A percentile compares a stretch with the other conserved stretches of the same genome.
Evolutionary conservation across 768 basidiomycete genomes (phyloP).

Genomic region (Zangia roseola): DNA sequence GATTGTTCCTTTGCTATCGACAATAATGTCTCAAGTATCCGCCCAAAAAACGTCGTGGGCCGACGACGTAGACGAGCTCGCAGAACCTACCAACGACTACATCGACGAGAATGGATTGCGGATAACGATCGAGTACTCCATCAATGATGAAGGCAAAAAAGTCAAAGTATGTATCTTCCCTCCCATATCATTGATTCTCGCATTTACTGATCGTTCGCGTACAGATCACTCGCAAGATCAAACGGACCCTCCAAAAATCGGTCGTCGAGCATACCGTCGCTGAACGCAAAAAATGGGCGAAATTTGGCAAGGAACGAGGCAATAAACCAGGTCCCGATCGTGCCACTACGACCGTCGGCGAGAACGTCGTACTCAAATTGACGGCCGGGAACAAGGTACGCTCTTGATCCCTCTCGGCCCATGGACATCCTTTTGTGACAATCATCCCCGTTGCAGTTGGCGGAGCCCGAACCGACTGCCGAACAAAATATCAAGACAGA

Average conservation of each 20-base stretch:
- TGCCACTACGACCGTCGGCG: conserved; percentile 91
- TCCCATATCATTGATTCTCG: background rate
- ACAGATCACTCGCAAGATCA: conserved; percentile 84
- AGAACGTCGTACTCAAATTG: conserved; percentile 63
- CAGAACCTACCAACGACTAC: conserved; percentile 58
- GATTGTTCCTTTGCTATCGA: conserved; percentile 12
- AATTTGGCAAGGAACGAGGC: conserved; percentile 91
- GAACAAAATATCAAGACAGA: conserved; percentile 67
- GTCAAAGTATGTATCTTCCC: conserved; percentile 64
- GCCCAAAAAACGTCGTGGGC: conserved; percentile 77
- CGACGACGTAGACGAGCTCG: conserved; percentile 80
- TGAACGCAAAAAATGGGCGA: conserved; percentile 89
- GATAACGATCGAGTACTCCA: conserved; percentile 75
- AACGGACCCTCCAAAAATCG: conserved; percentile 83
- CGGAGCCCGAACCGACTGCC: conserved; percentile 64
- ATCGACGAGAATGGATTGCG: conserved; percentile 86
- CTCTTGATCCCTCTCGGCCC: conserved; percentile 1
- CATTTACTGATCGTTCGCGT: background rate
- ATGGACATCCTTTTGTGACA: background rate
- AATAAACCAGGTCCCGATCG: conserved; percentile 86
- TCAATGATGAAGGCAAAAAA: conserved; percentile 93
- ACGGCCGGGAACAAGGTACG: conserved; percentile 60
- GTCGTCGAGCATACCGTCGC: conserved; percentile 94
- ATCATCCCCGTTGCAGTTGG: conserved; percentile 36
- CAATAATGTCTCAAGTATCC: conserved; percentile 34